Conservation (phyloP, 2,329 filamentous ascomycete genomes). For the Graphium sp. region DNA sequence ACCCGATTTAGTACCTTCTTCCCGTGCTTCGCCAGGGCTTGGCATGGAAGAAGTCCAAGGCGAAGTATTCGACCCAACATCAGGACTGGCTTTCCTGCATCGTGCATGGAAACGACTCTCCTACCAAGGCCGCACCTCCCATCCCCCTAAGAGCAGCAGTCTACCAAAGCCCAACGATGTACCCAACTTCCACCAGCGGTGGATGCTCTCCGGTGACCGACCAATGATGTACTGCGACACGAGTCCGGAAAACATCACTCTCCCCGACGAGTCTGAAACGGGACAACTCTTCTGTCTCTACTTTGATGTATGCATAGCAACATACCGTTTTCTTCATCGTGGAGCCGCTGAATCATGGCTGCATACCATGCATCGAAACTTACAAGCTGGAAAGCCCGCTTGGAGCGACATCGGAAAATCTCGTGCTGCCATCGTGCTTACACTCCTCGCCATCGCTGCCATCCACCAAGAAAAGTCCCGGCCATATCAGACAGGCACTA, state of each 20-base stretch:
- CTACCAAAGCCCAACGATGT: too few relatives aligned
- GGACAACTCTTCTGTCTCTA: conserved; percentile 27
- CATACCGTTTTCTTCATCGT: conserved; percentile 39
- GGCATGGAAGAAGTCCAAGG: conserved; percentile 30
- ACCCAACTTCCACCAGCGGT: conserved; percentile 15
- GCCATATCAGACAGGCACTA: neutral
- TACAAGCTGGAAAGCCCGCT: conserved; percentile 16
- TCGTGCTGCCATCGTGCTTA: conserved; percentile 27
- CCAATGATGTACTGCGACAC: conserved; percentile 22
- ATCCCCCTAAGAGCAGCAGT: conserved; percentile 7
- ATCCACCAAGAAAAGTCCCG: conserved; percentile 22
- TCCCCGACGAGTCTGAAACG: conserved; percentile 18
- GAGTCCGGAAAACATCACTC: conserved; percentile 9
- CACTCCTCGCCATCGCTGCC: conserved; percentile 27
- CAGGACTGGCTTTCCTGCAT: conserved; percentile 33
- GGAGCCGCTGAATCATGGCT: conserved; percentile 33
- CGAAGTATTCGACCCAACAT: conserved; percentile 33
- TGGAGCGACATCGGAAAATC: conserved; percentile 21
- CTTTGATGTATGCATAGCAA: conserved; percentile 43
- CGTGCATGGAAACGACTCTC: conserved; percentile 32
- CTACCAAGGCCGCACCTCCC: conserved; percentile 16
- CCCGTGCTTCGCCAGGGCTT: conserved; percentile 22
- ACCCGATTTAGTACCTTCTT: too few relatives aligned
- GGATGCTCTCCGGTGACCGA: conserved; percentile 31
- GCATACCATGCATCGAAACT: conserved; percentile 18